Base-by-base conservation (phyloP, 2,329 filamentous ascomycete genomes). In the Aquanectria penicillioides region DNA sequence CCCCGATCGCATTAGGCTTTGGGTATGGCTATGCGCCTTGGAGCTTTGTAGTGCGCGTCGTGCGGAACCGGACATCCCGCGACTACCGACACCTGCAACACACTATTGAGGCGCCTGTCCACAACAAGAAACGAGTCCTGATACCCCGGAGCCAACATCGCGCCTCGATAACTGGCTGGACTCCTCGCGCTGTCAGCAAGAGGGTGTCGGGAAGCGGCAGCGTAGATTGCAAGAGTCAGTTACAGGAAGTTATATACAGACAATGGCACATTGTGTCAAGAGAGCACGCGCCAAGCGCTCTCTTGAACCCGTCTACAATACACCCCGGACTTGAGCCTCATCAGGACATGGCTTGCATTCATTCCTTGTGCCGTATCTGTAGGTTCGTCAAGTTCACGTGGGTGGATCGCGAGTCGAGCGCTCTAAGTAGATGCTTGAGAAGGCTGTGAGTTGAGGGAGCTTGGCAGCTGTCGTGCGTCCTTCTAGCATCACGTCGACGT, bases 371-470 rank as follows among this genome's bases (percentile, higher is more conserved):
- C 49, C 41, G 41, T n/a, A n/a, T 43, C 18, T 31, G 28, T 11
- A 31, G 26, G 17, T 46, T 20, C 15, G 41, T 29, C 15, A 29
- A 33, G 41, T 28, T 17, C 64, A 62, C 64, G 62, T 67, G 65
- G 57, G 26, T 41, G 20, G 20, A n/a, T n/a, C 38, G 29, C 20
- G 15, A 33, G 20, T n/a, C 17, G n/a, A 44, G 38, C n/a, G 25
- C 22, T 29, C 33, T 37, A 26, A 50, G 17, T 29, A 50, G 18
- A 23, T 49, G 46, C 46, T 26, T 49, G 25, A 29, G 20, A 44
- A 44, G 25, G 8, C 15, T 13, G n/a, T n/a, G n/a, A n/a, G n/a
- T n/a, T 13, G 25, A 29, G 25, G 40, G 15, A 44, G 15, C 25
- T 26, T 12, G 26, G 26, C 17, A 53, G 38, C 7, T 53, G 50